Evolutionary conservation across 306 rosid genomes (phyloP).

Genomic region (Spatholobus suberectus): DNA sequence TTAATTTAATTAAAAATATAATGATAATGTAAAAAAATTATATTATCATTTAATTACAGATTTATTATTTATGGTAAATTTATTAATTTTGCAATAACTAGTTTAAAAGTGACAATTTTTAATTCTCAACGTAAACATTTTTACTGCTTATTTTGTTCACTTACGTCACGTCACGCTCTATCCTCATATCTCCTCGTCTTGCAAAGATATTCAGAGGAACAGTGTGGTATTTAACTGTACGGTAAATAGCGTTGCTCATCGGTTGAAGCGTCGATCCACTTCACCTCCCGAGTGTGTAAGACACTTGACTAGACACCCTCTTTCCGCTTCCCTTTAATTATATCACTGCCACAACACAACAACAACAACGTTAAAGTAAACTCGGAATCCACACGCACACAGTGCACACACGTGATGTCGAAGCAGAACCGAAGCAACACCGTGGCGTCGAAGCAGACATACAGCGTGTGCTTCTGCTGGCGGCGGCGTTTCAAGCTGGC

Average conservation of each 20-base stretch:
- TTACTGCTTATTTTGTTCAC: too few species aligned
- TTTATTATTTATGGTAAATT: too few species aligned
- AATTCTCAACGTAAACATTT: too few species aligned
- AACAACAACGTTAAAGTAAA: background rate
- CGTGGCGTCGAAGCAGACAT: constrained; percentile 94
- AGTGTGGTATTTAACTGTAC: background rate
- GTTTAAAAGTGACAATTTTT: too few species aligned
- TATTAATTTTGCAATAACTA: too few species aligned
- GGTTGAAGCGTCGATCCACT: background rate
- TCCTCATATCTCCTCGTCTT: too few species aligned
- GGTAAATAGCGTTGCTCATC: background rate
- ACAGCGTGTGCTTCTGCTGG: constrained; percentile 93
- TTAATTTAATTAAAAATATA: too few species aligned
- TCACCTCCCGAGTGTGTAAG: background rate
- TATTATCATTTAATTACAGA: too few species aligned
- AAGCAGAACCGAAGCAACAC: constrained; percentile 93
- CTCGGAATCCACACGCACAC: background rate
- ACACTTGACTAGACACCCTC: background rate
- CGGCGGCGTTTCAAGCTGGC: constrained; percentile 75
- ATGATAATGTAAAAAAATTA: too few species aligned
- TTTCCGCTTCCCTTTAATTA: background rate
- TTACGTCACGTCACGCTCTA: too few species aligned
- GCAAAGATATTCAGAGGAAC: too few species aligned
- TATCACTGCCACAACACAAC: background rate
- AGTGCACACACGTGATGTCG: too few species aligned